Percentiles rank a stretch among this genome's conserved stretches.
These are phyloP conservation scores for Pyrus bretschneideri DNA, from an alignment of 306 rosid genomes.

Conservation along the genomic window DNA sequence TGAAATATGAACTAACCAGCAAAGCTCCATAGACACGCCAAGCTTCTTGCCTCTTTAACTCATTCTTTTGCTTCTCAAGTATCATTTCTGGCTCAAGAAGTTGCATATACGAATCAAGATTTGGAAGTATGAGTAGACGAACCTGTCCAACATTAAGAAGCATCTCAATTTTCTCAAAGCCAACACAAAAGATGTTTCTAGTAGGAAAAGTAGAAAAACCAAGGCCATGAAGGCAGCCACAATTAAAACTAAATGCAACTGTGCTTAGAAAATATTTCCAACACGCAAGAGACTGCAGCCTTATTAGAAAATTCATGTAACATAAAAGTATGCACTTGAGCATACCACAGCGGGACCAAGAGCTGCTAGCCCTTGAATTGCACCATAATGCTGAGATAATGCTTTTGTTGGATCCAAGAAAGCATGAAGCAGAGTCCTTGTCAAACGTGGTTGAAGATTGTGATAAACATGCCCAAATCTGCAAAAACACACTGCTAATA, in stretches of 20 bases:
- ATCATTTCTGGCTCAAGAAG: conserved; percentile 80
- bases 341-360: conserved; percentile 78
- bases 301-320: background rate
- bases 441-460: conserved; percentile 81
- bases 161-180: conserved; percentile 7
- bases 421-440: conserved; percentile 72
- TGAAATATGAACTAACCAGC: conserved; percentile 53
- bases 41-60: conserved; percentile 74
- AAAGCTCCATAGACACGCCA: conserved; percentile 84
- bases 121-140: conserved; percentile 70
- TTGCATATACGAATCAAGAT: conserved; percentile 76
- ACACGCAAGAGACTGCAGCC: background rate
- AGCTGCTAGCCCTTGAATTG: conserved; percentile 82
- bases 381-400: conserved; percentile 89
- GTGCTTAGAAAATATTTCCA: background rate
- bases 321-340: conserved; percentile 19
- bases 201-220: conserved; percentile 2
- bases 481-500: conserved; percentile 14
- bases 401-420: conserved; percentile 85
- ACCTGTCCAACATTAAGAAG: conserved; percentile 46
- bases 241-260: background rate
- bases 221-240: background rate
- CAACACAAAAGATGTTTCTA: conserved; percentile 8
- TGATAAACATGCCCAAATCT: conserved; percentile 87
- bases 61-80: conserved; percentile 68